Conservation (phyloP, 2,329 filamentous ascomycete species). For the Macrophomina tecta region DNA sequence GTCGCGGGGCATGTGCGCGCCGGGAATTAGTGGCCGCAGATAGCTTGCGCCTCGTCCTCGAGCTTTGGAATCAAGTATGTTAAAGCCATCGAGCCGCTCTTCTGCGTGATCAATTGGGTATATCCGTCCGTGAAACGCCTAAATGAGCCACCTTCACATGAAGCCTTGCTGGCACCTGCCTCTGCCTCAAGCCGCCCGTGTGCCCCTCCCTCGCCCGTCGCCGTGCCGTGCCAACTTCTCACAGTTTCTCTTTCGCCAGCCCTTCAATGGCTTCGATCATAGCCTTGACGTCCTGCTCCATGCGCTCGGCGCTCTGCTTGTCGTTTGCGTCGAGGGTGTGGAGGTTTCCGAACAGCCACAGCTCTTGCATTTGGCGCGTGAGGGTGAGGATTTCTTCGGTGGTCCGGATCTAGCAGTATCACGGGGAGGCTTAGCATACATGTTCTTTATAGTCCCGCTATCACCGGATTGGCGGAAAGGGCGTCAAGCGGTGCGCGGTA, state of each 20-base stretch:
- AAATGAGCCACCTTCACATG: neutral
- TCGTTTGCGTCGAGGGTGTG: conserved; percentile 54
- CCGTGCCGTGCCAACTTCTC: neutral
- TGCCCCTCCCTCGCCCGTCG: neutral
- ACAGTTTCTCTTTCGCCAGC: conserved; percentile 28
- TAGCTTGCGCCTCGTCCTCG: neutral
- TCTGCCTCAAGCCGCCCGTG: neutral
- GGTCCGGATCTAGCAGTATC: conserved; percentile 56
- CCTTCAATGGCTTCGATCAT: conserved; percentile 53
- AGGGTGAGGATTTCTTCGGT: conserved; percentile 67
- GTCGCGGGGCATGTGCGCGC: neutral
- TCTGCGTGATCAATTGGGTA: conserved; percentile 12
- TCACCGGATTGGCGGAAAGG: neutral
- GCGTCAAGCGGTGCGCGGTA: neutral
- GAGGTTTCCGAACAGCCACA: conserved; percentile 70
- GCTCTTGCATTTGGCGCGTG: conserved; percentile 68
- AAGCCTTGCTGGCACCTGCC: neutral
- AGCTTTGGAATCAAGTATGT: neutral
- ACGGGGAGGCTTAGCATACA: neutral
- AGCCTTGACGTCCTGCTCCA: conserved; percentile 55
- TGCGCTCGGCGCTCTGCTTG: conserved; percentile 35
- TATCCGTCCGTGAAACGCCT: conserved; percentile 13
- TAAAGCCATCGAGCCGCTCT: neutral
- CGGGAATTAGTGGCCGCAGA: conserved; percentile 17
- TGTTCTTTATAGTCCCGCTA: neutral